Conservation (phyloP, 1,284 basidiomycete species). For the Blastosporella zonata region DNA sequence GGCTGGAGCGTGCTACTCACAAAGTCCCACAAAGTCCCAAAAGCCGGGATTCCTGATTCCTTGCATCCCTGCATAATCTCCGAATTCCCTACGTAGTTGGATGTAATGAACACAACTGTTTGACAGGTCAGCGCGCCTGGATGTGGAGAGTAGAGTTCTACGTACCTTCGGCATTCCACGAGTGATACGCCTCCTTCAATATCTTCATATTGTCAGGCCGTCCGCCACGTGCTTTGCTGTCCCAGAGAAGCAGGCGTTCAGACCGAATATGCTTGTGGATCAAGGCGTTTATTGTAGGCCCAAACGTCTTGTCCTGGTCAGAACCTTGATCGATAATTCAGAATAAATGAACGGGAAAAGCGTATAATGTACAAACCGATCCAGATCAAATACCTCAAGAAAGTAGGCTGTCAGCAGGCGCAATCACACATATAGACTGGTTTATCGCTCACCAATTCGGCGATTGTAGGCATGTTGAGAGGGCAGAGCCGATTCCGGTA, state of each 20-base stretch:
- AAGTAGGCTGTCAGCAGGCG: conserved; percentile 17
- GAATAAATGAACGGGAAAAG: no score
- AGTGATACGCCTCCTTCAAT: conserved; percentile 60
- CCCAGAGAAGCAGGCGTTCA: conserved; percentile 70
- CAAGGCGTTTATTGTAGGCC: conserved; percentile 67
- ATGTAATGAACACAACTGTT: conserved; percentile 78
- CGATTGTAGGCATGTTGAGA: conserved; percentile 72
- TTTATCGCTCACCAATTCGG: conserved; percentile 62
- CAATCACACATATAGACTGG: no score
- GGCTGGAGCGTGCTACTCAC: no score
- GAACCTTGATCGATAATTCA: no score
- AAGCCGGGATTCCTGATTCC: conserved; percentile 65
- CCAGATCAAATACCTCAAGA: conserved; percentile 70
- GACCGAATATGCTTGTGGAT: conserved; percentile 65
- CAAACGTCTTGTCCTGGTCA: conserved; percentile 76
- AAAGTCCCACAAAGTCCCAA: no score
- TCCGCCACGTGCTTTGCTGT: conserved; percentile 64
- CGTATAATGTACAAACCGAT: no score
- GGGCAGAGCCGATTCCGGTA: conserved; percentile 72
- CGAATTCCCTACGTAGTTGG: conserved; percentile 68
- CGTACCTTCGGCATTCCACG: conserved; percentile 73
- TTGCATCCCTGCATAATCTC: conserved; percentile 81
- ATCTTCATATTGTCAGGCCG: conserved; percentile 77
- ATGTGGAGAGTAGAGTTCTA: no score
- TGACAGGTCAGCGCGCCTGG: no score